phyloP scores from a whole-genome alignment of 768 basidiomycete genomes.

The Trametes elegans region DNA sequence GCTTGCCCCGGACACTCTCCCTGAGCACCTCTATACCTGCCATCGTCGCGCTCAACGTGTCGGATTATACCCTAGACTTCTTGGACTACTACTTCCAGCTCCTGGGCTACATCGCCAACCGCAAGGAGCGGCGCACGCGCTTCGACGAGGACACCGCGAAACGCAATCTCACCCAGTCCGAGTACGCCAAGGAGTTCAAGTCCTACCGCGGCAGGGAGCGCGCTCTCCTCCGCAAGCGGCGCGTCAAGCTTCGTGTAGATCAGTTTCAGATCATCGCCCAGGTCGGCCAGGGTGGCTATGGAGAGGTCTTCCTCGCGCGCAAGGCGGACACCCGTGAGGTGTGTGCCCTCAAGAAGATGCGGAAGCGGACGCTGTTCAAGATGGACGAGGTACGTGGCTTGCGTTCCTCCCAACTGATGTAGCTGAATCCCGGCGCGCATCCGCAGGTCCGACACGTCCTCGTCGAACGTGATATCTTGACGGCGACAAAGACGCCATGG shows the following conservation, averaged over 20 bases:
- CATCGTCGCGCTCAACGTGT: background rate
- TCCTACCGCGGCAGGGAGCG: conserved; percentile 94
- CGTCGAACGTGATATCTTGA: conserved; percentile 96
- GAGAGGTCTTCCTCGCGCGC: conserved; percentile 93
- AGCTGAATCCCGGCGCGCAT: background rate
- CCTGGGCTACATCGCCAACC: conserved; percentile 82
- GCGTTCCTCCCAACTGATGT: background rate
- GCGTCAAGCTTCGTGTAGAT: conserved; percentile 89
- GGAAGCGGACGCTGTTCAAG: conserved; percentile 89
- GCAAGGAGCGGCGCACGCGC: conserved; percentile 78
- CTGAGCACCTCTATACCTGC: background rate
- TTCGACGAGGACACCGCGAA: conserved; percentile 82
- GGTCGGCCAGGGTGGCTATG: conserved; percentile 98
- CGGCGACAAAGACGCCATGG: conserved; percentile 97
- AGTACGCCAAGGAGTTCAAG: conserved; percentile 79
- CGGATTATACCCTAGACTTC: conserved; percentile 59
- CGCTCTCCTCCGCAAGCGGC: conserved; percentile 85
- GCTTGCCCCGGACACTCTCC: background rate
- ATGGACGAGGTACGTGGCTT: conserved; percentile 84
- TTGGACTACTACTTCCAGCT: conserved; percentile 98
- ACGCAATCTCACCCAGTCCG: conserved; percentile 53
- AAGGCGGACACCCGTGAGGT: conserved; percentile 96
- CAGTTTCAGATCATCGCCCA: conserved; percentile 99
- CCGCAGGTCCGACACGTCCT: conserved; percentile 96
- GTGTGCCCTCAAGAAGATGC: conserved; percentile 97